Base-by-base conservation (phyloP, 352 stramenopile genomes). In the Elongisporangium undulatum region DNA sequence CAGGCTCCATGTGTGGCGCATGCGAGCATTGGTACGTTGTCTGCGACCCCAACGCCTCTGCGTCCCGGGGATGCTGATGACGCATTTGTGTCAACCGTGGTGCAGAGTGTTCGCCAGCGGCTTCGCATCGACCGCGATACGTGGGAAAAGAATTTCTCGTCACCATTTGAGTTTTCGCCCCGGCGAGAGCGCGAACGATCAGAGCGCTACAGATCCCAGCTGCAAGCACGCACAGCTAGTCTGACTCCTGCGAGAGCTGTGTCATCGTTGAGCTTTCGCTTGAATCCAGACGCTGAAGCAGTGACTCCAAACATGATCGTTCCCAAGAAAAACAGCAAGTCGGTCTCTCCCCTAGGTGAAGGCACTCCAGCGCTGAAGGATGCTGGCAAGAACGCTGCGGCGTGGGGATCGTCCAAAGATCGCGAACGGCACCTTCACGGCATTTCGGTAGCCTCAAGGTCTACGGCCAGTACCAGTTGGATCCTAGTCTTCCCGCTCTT, bases 401-500 rank as follows among this genome's bases (percentile, higher is more conserved):
- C 26, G 26, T 38, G 26, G 26, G 26, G 9, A 4, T 45, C 34
- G 17, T 45, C 13, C 6, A 17, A 45, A 17, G 34, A 45, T 17
- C 34, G 13, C 34, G 10, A 45, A 17, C 34, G 34, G 34, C 34
- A 45, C 1, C 10, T 16, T 45, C 34, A 45, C 6, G 12, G 34
- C 12, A 17, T 17, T 12, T 16, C 10, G 4, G 13, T 17, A 5
- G 10, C 10, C 1, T 45, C 34, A 45, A 45, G 9, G 10, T 17
- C 34, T 8, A n/a, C n/a, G n/a, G 13, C 53, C 58, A 49, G 20
- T 24, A 23, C 15, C 20, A 61, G 75, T 10, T 66, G 67, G 0
- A 71, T 90, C 26, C 78, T 90, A 8, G 82, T 95, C 54, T 67
- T 90, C 23, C 86, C 86, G 19, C 67, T 95, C 12, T 95, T 95